These are phyloP conservation scores for Cladosporium sp. DNA, from an alignment of 2,329 filamentous ascomycete genomes.

Conservation along the genomic window DNA sequence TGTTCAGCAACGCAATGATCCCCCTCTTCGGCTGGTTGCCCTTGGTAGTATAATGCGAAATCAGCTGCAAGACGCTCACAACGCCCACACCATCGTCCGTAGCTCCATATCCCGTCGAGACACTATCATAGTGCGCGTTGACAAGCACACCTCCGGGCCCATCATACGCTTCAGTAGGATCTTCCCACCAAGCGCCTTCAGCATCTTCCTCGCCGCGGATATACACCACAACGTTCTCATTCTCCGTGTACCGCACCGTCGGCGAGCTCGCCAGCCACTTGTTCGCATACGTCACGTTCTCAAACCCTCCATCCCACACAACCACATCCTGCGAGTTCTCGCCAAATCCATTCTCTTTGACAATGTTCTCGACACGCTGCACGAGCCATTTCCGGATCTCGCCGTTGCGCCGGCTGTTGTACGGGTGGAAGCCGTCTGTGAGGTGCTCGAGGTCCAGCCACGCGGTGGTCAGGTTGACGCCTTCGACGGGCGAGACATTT, in stretches of 20 bases:
- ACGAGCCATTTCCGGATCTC: conserved; percentile 76
- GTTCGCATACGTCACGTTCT: conserved; percentile 66
- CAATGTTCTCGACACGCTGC: conserved; percentile 67
- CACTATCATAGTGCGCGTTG: conserved; percentile 93
- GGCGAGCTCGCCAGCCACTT: conserved; percentile 29
- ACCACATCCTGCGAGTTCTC: conserved; percentile 15
- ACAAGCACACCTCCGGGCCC: conserved; percentile 76
- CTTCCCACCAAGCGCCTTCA: conserved; percentile 71
- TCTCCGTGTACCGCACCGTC: conserved; percentile 76
- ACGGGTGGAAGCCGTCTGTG: conserved; percentile 78
- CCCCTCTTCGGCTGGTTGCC: conserved; percentile 75
- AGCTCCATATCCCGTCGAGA: conserved; percentile 87
- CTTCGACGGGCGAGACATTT: conserved; percentile 55
- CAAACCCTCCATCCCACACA: conserved; percentile 13
- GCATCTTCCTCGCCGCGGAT: conserved; percentile 79
- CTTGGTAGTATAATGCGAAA: conserved; percentile 76
- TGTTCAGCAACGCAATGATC: conserved; percentile 85
- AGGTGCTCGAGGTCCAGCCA: conserved; percentile 81
- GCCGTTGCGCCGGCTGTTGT: conserved; percentile 84
- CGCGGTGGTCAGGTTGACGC: conserved; percentile 80
- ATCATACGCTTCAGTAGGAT: conserved; percentile 37
- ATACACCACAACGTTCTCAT: conserved; percentile 89
- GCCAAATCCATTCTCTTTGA: conserved; percentile 57
- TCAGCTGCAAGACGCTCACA: conserved; percentile 79
- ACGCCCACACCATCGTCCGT: conserved; percentile 94